Evolutionary conservation across 345 rosid species (phyloP).

Genomic region (Hevea brasiliensis): DNA sequence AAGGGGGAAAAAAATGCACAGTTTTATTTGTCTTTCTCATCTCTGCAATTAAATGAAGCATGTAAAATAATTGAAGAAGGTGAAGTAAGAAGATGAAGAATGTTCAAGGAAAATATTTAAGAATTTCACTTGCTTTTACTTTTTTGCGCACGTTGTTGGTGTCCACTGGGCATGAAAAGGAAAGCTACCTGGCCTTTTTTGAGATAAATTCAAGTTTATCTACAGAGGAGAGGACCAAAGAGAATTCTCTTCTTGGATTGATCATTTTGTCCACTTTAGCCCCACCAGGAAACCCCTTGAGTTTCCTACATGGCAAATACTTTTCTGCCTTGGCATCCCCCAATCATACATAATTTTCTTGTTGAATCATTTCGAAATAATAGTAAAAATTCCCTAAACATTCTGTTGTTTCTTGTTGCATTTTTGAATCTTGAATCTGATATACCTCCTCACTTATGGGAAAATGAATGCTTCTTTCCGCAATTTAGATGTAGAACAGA

Average conservation of each 20-base stretch:
- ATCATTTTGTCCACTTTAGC: slow-evolving; percentile 14
- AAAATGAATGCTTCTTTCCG: background rate
- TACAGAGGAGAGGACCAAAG: background rate
- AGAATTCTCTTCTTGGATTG: background rate
- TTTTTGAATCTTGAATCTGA: background rate
- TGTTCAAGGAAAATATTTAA: background rate
- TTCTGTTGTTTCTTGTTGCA: background rate
- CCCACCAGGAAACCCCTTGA: background rate
- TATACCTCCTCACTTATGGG: background rate
- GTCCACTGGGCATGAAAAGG: slow-evolving; percentile 22
- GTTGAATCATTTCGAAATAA: no score
- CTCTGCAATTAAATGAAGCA: background rate
- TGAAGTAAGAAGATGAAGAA: no score
- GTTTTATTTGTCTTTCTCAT: no score
- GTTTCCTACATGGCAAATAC: background rate
- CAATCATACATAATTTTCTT: no score
- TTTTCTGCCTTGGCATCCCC: slow-evolving; percentile 13
- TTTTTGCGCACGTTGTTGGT: slow-evolving; percentile 32
- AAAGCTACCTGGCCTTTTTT: slow-evolving; percentile 8
- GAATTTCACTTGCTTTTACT: slow-evolving; percentile 9
- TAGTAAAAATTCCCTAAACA: no score
- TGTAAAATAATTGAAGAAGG: no score
- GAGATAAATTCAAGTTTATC: slow-evolving; percentile 28
- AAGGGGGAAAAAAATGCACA: no score
- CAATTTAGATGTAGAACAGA: background rate